Base-by-base conservation (phyloP, 2,329 filamentous ascomycete species). In the Diaporthe nobilis region DNA sequence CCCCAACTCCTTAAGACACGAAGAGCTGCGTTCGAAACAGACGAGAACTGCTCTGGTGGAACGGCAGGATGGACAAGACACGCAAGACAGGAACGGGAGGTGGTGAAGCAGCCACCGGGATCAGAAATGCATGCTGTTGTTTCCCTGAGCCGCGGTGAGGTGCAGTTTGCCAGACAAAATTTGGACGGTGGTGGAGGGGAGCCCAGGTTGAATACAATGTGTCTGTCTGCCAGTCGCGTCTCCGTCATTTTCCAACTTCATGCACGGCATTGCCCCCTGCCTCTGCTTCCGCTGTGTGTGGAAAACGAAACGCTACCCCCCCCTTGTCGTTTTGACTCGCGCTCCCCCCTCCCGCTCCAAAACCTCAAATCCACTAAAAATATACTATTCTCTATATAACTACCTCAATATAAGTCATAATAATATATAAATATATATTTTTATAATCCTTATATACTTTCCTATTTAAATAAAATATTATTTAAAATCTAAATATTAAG, bases 201-300 rank as follows among this genome's bases (percentile, higher is more conserved):
- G 37, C 49, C 57, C 44, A 31, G 51, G 47, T 68, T 60, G 60
- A 57, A 55, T n/a, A 57, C 49, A 47, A 37, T 31, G 47, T 61
- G 55, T 37, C 53, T 58, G 37, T n/a, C 37, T 58, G 28, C 55
- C 73, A 71, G 67, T 75, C 63, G 55, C 65, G 65, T 60, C 63
- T 60, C 53, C 65, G 55, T 71, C 73, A 75, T 71, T 71, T 71
- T 71, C 71, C 58, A 73, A 60, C 71, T 73, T 73, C 58, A 73
- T 65, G 71, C 71, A 73, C 58, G 71, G 71, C 71, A 73, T 65
- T 70, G 63, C 44, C 71, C 71, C 71, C 71, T 37, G 71, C 31
- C 44, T 55, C 71, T 44, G 71, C 47, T 65, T 53, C 58, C 37
- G 47, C 28, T 28, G 28, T 28, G 28, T 28, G 28, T 28, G 28